Percentiles rank a stretch among this genome's conserved stretches.
Evolutionary conservation across 306 rosid species (phyloP).

Genomic region (Echinosophora koreensis): DNA sequence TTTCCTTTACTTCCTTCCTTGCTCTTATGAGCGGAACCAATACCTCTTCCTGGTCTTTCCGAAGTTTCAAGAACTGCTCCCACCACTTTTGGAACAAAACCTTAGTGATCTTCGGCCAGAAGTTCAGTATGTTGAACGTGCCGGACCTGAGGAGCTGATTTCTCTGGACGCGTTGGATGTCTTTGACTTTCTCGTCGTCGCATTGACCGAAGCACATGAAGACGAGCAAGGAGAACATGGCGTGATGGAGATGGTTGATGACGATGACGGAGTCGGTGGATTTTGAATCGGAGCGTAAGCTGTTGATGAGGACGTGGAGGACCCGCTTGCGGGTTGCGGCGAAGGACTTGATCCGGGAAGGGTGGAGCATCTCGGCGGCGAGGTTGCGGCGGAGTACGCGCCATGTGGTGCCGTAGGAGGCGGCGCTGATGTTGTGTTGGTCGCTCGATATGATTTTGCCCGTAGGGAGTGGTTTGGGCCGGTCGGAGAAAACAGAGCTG

Average conservation of each 20-base stretch:
- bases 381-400: conserved; percentile 61
- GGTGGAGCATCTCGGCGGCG: conserved; percentile 51
- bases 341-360: no score
- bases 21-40: conserved; percentile 15
- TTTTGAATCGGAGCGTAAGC: conserved; percentile 16
- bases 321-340: conserved; percentile 45
- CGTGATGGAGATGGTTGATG: conserved; percentile 41
- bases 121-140: conserved; percentile 20
- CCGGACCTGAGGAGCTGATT: not conserved
- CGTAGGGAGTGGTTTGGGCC: not conserved
- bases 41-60: not conserved
- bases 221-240: conserved; percentile 53
- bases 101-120: no score
- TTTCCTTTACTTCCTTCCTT: conserved; percentile 10
- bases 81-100: no score
- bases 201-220: conserved; percentile 59
- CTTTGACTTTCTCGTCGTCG: conserved; percentile 39
- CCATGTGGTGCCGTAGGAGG: conserved; percentile 54
- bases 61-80: no score
- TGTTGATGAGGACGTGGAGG: conserved; percentile 36
- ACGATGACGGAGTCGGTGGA: not conserved
- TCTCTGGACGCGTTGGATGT: conserved; percentile 40
- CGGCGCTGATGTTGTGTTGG: conserved; percentile 46
- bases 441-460: not conserved
- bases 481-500: conserved; percentile 47